Conservation (phyloP, 179 eudicot species). For the Patellifolia procumbens region DNA sequence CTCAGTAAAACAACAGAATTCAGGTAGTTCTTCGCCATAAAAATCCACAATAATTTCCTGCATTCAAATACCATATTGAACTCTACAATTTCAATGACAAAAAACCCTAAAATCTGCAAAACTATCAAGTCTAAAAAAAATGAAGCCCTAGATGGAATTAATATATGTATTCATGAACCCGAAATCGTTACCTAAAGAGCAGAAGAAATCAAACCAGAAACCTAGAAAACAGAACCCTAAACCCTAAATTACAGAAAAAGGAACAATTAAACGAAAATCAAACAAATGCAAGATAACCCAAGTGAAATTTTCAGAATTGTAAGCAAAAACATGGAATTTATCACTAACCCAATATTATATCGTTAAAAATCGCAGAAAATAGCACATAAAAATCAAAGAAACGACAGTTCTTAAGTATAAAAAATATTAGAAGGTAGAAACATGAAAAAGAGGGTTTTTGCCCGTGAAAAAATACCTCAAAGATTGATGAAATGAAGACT, state of each 20-base stretch:
- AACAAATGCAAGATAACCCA: background rate
- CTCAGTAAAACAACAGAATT: background rate
- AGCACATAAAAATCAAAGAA: background rate
- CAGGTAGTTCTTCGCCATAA: background rate
- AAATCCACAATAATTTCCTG: background rate
- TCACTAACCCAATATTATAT: background rate
- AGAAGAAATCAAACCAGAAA: too few relatives aligned
- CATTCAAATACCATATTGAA: background rate
- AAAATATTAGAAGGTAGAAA: background rate
- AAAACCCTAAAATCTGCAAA: background rate
- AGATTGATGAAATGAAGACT: background rate
- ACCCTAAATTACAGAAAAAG: background rate
- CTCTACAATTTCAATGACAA: background rate
- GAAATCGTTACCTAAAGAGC: background rate
- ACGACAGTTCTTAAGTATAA: background rate
- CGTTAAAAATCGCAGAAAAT: background rate
- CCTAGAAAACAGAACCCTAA: background rate
- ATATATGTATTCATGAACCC: too few relatives aligned
- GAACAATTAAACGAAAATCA: background rate
- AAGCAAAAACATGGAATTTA: background rate
- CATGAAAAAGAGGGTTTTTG: background rate
- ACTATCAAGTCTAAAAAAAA: background rate
- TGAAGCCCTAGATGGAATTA: background rate
- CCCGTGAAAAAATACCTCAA: background rate
- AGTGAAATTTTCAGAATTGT: background rate